Base-by-base conservation (phyloP, 179 eudicot genomes). In the Pouteria campechiana region DNA sequence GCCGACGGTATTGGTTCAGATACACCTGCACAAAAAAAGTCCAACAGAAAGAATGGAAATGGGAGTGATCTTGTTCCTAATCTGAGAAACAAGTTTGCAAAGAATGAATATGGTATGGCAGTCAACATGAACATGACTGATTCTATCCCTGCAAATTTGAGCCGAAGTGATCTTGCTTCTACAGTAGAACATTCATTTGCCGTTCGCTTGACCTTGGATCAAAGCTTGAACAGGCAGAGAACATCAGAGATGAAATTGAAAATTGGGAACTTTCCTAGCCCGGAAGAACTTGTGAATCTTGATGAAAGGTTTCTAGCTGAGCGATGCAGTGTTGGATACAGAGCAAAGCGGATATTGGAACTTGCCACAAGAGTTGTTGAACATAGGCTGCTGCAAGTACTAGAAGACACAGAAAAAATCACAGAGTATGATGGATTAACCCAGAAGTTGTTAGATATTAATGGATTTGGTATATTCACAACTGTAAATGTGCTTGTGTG, bases 391-490 rank as follows among this genome's bases (percentile, higher is more conserved):
- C 72, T 81, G 36, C 58, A 52, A 23, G 55, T 62, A 40, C 73
- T 84, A 17, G 87, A 84, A 65, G 70, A 68, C 56, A 63, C 57
- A 41, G 35, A 70, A 25, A 74, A 61, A 68, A 54, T 75, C 29
- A 54, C 60, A 15, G 63, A 65, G 27, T 84, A 68, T 56, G 52
- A 41, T 50, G 48, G 69, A 41, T 30, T 78, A 23, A 58, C 54
- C 50, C 79, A 70, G 55, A 76, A 68, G 68, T 63, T 85, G 60
- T 71, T 57, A 59, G 61, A 51, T 55, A 73, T 85, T 19, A 19
- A 81, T 28, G 95, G 95, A 2, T 85, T 78, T 52, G 93, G 95
- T 32, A 84, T 88, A 2, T 85, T 59, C 50, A 81, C 93, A 7
- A 61, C 82, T 36, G 71, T 70, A 44, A 85, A 85, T 67, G 84